phyloP scores from a whole-genome alignment of 2,329 filamentous ascomycete species.

The Pseudofabraea citricarpa region DNA sequence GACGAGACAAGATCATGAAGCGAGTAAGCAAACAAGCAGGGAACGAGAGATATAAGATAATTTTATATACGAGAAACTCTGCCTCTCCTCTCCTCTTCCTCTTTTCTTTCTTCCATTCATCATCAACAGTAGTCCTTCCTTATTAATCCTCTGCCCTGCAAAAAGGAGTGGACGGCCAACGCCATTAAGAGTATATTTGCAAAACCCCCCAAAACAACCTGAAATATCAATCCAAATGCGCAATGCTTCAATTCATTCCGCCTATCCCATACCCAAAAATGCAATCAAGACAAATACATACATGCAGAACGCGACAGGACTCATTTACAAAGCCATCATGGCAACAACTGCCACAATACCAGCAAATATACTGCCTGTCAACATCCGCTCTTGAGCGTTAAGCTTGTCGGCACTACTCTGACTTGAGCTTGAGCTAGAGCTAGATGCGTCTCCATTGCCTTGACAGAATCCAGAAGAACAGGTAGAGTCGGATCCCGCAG shows the following conservation, averaged over 20 bases:
- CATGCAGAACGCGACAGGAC: slow-evolving; percentile 56
- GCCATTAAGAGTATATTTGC: slow-evolving; percentile 16
- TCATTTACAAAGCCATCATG: slow-evolving; percentile 24
- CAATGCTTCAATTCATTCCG: too few relatives aligned
- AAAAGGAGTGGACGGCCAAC: slow-evolving; percentile 22
- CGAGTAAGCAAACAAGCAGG: too few relatives aligned
- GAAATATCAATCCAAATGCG: too few relatives aligned
- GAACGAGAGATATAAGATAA: too few relatives aligned
- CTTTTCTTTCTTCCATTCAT: not conserved
- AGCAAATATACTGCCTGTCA: slow-evolving; percentile 26
- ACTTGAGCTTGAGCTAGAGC: slow-evolving; percentile 5
- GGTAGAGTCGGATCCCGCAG: slow-evolving; percentile 14
- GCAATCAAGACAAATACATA: not conserved
- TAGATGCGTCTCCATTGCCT: slow-evolving; percentile 14
- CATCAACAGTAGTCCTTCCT: too few relatives aligned
- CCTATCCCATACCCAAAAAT: too few relatives aligned
- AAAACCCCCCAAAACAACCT: slow-evolving; percentile 3
- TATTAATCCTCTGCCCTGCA: not conserved
- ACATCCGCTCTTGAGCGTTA: slow-evolving; percentile 16
- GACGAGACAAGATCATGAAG: not conserved
- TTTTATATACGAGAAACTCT: not conserved
- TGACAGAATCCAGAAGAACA: slow-evolving; percentile 25
- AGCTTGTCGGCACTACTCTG: slow-evolving; percentile 22
- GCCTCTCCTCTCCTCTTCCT: not conserved
- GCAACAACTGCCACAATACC: slow-evolving; percentile 25